phyloP scores from a whole-genome alignment of 352 stramenopile genomes.

The Pythium vanterpoolii region DNA sequence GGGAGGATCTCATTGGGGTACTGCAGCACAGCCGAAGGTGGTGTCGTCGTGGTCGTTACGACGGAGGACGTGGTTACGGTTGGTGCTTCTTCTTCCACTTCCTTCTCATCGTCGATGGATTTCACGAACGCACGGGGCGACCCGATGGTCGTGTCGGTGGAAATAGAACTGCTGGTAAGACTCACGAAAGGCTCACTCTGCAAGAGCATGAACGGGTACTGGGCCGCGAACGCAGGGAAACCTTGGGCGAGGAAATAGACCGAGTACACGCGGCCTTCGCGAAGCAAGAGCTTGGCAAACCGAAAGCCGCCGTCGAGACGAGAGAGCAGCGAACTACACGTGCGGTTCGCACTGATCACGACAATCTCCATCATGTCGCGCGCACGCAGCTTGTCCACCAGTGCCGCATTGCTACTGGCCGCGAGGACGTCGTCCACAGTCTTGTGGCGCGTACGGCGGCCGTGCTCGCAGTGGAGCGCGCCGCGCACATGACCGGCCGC shows the following conservation, averaged over 20 bases:
- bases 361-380: slow-evolving; percentile 75
- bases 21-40: slow-evolving; percentile 23
- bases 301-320: slow-evolving; percentile 67
- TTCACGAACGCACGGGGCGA: neutral
- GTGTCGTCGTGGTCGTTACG: slow-evolving; percentile 10
- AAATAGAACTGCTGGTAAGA: slow-evolving; percentile 19
- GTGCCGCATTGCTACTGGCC: slow-evolving; percentile 14
- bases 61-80: neutral
- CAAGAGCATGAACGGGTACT: slow-evolving; percentile 66
- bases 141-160: neutral
- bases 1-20: slow-evolving; percentile 81
- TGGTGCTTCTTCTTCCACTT: neutral
- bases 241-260: slow-evolving; percentile 67
- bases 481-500: slow-evolving; percentile 36
- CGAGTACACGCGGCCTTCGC: slow-evolving; percentile 65
- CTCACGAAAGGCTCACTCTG: neutral
- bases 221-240: slow-evolving; percentile 57
- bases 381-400: slow-evolving; percentile 40
- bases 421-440: slow-evolving; percentile 56
- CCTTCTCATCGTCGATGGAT: slow-evolving; percentile 12
- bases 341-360: slow-evolving; percentile 56
- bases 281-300: slow-evolving; percentile 57
- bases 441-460: slow-evolving; percentile 23
- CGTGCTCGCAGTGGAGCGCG: slow-evolving; percentile 50
- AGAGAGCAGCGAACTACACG: slow-evolving; percentile 43